phyloP scores from a whole-genome alignment of 2,329 filamentous ascomycete species.

The Corynespora cassiicola region DNA sequence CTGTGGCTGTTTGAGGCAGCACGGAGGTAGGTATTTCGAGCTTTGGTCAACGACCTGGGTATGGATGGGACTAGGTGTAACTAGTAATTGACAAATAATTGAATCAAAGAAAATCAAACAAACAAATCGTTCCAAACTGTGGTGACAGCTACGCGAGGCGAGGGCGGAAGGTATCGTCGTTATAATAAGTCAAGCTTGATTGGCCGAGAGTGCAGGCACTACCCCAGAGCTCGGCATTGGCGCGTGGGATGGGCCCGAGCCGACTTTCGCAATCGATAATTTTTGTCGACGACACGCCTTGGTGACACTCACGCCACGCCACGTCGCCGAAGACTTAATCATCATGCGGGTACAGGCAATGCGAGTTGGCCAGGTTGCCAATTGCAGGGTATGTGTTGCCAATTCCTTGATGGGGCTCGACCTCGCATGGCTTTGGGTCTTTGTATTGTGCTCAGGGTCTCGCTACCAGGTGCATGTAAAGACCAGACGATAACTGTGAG shows the following conservation, averaged over 20 bases:
- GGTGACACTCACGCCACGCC: conserved; percentile 18
- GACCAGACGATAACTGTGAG: too few species aligned
- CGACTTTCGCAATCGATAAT: conserved; percentile 35
- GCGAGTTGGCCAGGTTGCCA: conserved; percentile 35
- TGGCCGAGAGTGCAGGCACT: conserved; percentile 25
- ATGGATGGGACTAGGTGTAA: too few species aligned
- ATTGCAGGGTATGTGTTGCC: conserved; percentile 43
- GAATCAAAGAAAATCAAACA: too few species aligned
- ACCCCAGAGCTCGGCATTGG: conserved; percentile 23
- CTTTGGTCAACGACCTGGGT: too few species aligned
- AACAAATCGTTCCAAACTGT: too few species aligned
- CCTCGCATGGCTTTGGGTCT: too few species aligned
- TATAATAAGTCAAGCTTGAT: conserved; percentile 20
- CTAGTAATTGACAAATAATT: too few species aligned
- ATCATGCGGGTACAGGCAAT: conserved; percentile 45
- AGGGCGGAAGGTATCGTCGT: background rate
- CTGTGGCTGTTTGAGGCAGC: too few species aligned
- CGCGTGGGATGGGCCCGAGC: conserved; percentile 18
- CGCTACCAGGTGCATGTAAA: too few species aligned
- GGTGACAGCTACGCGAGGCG: too few species aligned
- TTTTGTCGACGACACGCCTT: conserved; percentile 29
- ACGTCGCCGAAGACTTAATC: conserved; percentile 21
- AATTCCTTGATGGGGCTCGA: background rate
- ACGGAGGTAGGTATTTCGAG: too few species aligned
- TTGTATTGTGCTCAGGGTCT: too few species aligned